These are phyloP conservation scores for Heimioporus sp. DNA, from an alignment of 768 basidiomycete species.

Conservation along the genomic window DNA sequence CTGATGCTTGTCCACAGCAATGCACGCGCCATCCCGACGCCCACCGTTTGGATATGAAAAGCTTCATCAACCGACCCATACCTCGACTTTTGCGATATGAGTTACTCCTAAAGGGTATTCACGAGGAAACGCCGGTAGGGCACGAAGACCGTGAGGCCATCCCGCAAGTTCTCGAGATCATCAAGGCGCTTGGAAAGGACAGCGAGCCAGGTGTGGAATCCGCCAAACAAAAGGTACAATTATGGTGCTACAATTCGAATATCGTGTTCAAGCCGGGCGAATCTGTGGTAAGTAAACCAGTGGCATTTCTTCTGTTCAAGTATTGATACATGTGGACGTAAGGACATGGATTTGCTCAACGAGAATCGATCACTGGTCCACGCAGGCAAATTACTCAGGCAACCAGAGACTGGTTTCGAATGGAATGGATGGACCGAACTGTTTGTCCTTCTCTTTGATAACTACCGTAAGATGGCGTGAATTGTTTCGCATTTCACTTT, in stretches of 20 bases:
- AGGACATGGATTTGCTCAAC: conserved; percentile 89
- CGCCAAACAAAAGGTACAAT: conserved; percentile 84
- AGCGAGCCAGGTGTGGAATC: conserved; percentile 84
- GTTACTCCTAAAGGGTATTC: conserved; percentile 75
- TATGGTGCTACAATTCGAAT: conserved; percentile 83
- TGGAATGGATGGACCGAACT: conserved; percentile 91
- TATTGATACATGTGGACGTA: conserved; percentile 1
- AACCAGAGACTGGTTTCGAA: conserved; percentile 85
- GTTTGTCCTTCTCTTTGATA: conserved; percentile 90
- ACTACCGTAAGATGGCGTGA: conserved; percentile 67
- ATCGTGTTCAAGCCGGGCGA: conserved; percentile 80
- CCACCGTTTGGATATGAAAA: conserved; percentile 86
- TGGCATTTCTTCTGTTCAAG: background rate
- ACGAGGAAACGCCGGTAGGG: conserved; percentile 67
- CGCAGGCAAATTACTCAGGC: conserved; percentile 77
- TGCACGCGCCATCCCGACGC: conserved; percentile 69
- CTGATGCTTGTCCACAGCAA: conserved; percentile 31
- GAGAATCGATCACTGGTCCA: conserved; percentile 82
- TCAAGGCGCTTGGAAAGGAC: conserved; percentile 83
- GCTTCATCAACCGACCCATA: conserved; percentile 90
- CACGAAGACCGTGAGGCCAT: conserved; percentile 85
- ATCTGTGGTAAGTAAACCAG: conserved; percentile 43
- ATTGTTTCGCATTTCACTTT: background rate
- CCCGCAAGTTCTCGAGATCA: conserved; percentile 82
- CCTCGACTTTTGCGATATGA: conserved; percentile 88